Evolutionary conservation across 1,284 basidiomycete genomes (phyloP).

Genomic region (Ganoderma lucidum): DNA sequence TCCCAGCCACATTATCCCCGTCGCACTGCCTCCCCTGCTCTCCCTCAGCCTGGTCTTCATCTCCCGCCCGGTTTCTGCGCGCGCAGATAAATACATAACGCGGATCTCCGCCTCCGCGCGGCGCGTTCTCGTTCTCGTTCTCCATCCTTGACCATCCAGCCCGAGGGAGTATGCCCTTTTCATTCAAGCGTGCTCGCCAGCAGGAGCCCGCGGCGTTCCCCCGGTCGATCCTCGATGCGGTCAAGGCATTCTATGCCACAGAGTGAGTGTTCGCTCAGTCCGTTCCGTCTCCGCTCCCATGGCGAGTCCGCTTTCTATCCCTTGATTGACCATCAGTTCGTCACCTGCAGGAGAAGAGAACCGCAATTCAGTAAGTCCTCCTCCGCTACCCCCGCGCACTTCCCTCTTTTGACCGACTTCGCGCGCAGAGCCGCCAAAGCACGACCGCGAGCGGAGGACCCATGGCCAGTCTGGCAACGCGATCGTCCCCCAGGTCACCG

Average conservation of each 20-base stretch:
- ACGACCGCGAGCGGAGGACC: conserved; percentile 22
- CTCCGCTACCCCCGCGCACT: not conserved
- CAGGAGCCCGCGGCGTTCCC: conserved; percentile 33
- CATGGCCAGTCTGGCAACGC: not conserved
- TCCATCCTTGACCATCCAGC: conserved; percentile 19
- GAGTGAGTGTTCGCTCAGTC: conserved; percentile 25
- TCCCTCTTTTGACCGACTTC: conserved; percentile 15
- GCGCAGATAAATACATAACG: conserved; percentile 32
- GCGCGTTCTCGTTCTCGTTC: conserved; percentile 27
- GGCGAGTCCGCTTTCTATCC: conserved; percentile 1
- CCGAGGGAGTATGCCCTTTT: conserved; percentile 33
- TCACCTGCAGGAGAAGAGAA: conserved; percentile 32
- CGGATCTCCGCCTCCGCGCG: conserved; percentile 29
- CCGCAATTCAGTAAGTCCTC: conserved; percentile 29
- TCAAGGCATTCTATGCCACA: conserved; percentile 32
- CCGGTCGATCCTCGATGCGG: conserved; percentile 33
- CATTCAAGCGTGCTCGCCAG: conserved; percentile 34
- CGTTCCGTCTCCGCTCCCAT: conserved; percentile 3
- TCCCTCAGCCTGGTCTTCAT: conserved; percentile 18
- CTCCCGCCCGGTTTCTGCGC: conserved; percentile 25
- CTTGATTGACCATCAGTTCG: conserved; percentile 14
- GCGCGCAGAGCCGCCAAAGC: conserved; percentile 31
- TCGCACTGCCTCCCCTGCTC: conserved; percentile 33
- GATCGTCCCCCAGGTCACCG: not conserved
- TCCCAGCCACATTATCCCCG: conserved; percentile 28